phyloP scores from a whole-genome alignment of 1,139 yeast species.

The Sugiyamaella xylanicola region DNA sequence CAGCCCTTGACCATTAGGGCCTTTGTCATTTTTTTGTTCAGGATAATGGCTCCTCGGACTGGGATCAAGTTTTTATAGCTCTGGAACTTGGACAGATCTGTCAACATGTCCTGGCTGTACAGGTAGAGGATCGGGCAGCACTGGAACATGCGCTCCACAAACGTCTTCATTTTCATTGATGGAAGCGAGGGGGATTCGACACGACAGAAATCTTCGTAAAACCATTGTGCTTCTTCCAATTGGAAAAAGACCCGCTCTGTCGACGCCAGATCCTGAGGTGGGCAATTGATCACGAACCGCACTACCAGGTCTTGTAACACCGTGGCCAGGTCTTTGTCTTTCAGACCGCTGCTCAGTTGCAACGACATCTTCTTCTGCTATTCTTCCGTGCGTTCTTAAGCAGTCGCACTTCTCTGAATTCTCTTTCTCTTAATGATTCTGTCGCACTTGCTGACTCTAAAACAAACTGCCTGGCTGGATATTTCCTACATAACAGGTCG shows the following conservation, averaged over 20 bases:
- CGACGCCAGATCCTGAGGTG: slow-evolving; percentile 83
- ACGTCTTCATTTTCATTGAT: slow-evolving; percentile 73
- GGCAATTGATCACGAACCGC: slow-evolving; percentile 87
- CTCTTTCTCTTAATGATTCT: background rate
- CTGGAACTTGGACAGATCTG: slow-evolving; percentile 54
- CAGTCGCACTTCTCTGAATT: background rate
- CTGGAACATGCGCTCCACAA: slow-evolving; percentile 69
- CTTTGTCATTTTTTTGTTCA: slow-evolving; percentile 70
- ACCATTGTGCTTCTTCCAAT: slow-evolving; percentile 99
- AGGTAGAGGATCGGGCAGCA: slow-evolving; percentile 69
- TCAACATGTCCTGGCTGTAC: slow-evolving; percentile 33
- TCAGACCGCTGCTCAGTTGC: slow-evolving; percentile 32
- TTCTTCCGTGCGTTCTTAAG: background rate
- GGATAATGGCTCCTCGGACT: slow-evolving; percentile 91
- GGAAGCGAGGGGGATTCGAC: slow-evolving; percentile 78
- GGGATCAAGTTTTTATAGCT: slow-evolving; percentile 89
- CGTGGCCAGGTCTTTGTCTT: slow-evolving; percentile 58
- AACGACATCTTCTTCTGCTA: slow-evolving; percentile 31
- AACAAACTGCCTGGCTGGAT: background rate
- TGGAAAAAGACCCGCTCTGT: slow-evolving; percentile 89
- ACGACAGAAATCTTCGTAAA: slow-evolving; percentile 82
- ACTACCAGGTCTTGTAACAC: slow-evolving; percentile 86
- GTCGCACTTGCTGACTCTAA: background rate
- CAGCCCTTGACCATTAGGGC: slow-evolving; percentile 82
- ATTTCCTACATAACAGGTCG: no score